A percentile compares a stretch with the other conserved stretches of the same genome.
Evolutionary conservation across 2,329 filamentous ascomycete species (phyloP).

Genomic region (Aspergillus brunneoviolaceus): DNA sequence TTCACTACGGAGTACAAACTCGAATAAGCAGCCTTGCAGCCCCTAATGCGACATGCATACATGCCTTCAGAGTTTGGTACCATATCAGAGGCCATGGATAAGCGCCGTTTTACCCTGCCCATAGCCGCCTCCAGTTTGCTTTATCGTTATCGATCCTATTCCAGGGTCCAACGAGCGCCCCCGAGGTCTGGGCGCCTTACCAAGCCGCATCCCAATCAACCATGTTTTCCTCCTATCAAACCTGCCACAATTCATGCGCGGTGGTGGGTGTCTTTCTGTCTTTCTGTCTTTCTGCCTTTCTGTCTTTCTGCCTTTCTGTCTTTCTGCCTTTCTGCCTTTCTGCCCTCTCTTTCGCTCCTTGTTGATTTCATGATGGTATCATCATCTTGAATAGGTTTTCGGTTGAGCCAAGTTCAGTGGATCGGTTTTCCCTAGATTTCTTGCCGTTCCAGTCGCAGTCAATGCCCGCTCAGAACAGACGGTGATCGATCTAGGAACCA

Average conservation of each 20-base stretch:
- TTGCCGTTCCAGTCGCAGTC: background rate
- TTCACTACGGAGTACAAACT: background rate
- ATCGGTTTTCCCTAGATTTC: no score
- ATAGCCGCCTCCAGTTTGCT: slow-evolving; percentile 2
- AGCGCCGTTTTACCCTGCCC: slow-evolving; percentile 11
- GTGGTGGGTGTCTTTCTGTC: no score
- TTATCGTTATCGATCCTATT: background rate
- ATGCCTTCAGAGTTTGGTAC: slow-evolving; percentile 14
- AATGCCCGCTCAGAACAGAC: background rate
- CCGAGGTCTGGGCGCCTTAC: background rate
- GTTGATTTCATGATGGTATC: no score
- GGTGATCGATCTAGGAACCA: background rate
- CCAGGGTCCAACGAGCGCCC: background rate
- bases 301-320: no score
- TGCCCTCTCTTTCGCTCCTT: no score
- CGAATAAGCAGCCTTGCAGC: background rate
- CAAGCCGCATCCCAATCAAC: background rate
- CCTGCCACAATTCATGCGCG: background rate
- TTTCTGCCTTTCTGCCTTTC: no score
- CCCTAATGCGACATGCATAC: background rate
- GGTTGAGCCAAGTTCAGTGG: no score
- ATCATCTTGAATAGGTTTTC: no score
- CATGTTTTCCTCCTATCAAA: background rate
- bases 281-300: no score
- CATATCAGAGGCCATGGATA: slow-evolving; percentile 19